Conservation (phyloP, 1,139 yeast species). For the Kodamaea plutei region DNA sequence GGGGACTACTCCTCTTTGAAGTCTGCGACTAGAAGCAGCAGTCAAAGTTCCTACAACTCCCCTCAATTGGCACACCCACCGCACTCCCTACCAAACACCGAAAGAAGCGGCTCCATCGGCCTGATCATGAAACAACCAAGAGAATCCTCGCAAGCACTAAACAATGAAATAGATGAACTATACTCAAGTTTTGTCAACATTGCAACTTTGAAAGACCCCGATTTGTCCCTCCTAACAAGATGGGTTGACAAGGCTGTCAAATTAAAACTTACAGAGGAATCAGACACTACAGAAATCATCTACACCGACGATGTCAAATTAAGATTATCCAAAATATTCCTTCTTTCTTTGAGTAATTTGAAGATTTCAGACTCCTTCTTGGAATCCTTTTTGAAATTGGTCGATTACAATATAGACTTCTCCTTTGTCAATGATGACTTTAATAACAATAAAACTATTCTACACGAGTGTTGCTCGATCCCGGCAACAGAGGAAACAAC, state of each 20-base stretch:
- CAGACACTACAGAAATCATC: constrained; percentile 5
- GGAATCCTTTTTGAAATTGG: constrained; percentile 40
- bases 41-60: no score
- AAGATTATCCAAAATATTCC: constrained; percentile 60
- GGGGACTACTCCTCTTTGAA: constrained; percentile 55
- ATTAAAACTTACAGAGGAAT: constrained; percentile 26
- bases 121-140: constrained; percentile 2
- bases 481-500: constrained; percentile 27
- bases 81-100: constrained; percentile 1
- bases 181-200: constrained; percentile 64
- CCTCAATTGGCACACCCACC: constrained; percentile 5
- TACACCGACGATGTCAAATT: constrained; percentile 8
- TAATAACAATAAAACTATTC: constrained; percentile 37
- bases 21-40: constrained; percentile 4
- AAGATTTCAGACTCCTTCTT: constrained; percentile 49
- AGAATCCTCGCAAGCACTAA: constrained; percentile 8
- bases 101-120: constrained; percentile 9
- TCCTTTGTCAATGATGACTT: constrained; percentile 36
- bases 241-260: constrained; percentile 44
- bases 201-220: constrained; percentile 46
- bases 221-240: constrained; percentile 42
- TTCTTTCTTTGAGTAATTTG: constrained; percentile 54
- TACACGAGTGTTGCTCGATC: constrained; percentile 47
- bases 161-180: constrained; percentile 56
- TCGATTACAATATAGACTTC: constrained; percentile 42